Base-by-base conservation (phyloP, 2,329 filamentous ascomycete species). In the Talaromyces albobiverticillius region DNA sequence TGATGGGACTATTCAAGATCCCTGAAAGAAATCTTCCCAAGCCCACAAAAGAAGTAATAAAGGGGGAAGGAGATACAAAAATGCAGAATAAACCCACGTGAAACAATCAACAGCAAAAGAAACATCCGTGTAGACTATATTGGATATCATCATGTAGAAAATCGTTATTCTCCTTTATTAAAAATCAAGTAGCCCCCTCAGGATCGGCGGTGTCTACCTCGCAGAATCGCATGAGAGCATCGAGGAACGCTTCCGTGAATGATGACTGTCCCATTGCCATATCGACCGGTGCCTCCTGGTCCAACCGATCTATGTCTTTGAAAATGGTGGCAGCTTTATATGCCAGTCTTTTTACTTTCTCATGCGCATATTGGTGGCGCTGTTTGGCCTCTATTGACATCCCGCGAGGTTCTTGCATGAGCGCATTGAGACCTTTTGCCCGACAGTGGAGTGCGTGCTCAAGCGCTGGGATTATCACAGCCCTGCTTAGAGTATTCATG, bases 231-330 rank as follows among this genome's bases (percentile, higher is more conserved):
- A 55, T 76, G 22, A 99, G 87, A 76, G 99, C 94, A 70, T 99
- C 94, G 31, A 99, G 76, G 59, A 97, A 83, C 0, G 92, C 93
- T 70, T 99, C 94, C 7, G 97, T 73, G 62, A 97, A 95, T 1
- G 89, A 90, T 42, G 86, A 85, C 2, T 96, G 91, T 23, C 93
- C 92, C 42, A 90, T 86, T 0, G 91, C 93, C 93, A 97, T 96
- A 1, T 91, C 90, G 10, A 97, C 90, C 5, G 91, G 90, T 62
- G 90, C 88, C 41, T 86, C 83, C 68, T 87, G 88, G 71, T 99
- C 94, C 72, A 86, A 89, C 59, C 88, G 82, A 70, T 99, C 93
- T 64, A 99, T 90, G 69, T 96, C 91, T 66, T 87, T 87, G 71
- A 95, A 95, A 22, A 93, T 80, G 56, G 88, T 84, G 2, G 87